A percentile compares a stretch with the other conserved stretches of the same genome.
phyloP scores from a whole-genome alignment of 208 protist genomes.

The Zelonia costaricensis region DNA sequence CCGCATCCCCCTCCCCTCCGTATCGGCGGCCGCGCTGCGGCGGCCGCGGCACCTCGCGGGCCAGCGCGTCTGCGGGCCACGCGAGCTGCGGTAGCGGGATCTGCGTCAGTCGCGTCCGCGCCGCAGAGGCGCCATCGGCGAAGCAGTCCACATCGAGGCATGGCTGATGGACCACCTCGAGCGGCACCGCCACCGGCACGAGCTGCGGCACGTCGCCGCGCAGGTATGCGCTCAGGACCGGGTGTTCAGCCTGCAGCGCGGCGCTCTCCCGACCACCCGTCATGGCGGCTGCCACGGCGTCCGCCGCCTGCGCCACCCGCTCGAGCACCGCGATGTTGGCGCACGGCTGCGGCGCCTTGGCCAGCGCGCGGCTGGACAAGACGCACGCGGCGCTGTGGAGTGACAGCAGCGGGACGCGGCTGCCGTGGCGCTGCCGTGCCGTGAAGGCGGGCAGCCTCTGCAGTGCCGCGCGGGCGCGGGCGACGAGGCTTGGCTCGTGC shows the following conservation, averaged over 20 bases:
- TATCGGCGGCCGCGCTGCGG: background rate
- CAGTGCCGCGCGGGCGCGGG: constrained; percentile 36
- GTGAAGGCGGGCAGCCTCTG: constrained; percentile 48
- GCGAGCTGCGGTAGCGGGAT: constrained; percentile 21
- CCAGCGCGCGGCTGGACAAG: constrained; percentile 12
- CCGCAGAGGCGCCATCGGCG: constrained; percentile 6
- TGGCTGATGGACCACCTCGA: constrained; percentile 38
- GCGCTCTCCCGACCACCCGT: constrained; percentile 9
- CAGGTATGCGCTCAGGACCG: constrained; percentile 12
- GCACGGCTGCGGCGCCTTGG: constrained; percentile 28
- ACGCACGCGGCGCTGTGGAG: constrained; percentile 30
- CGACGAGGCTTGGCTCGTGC: constrained; percentile 17
- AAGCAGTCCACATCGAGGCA: constrained; percentile 31
- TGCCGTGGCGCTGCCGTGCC: constrained; percentile 3
- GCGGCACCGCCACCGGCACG: constrained; percentile 8
- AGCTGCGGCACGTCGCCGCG: background rate
- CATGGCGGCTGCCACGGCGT: constrained; percentile 9
- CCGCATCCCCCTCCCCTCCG: background rate
- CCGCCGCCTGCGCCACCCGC: constrained; percentile 22
- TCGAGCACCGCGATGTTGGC: constrained; percentile 48
- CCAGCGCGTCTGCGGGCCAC: constrained; percentile 18
- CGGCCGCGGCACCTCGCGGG: constrained; percentile 3
- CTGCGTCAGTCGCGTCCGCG: constrained; percentile 12
- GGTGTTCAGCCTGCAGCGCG: constrained; percentile 4
- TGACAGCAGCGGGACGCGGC: constrained; percentile 37